Evolutionary conservation across 2,329 filamentous ascomycete genomes (phyloP), one percentile per base, ranked within the genome.

Genomic region (Claviceps paspali): DNA sequence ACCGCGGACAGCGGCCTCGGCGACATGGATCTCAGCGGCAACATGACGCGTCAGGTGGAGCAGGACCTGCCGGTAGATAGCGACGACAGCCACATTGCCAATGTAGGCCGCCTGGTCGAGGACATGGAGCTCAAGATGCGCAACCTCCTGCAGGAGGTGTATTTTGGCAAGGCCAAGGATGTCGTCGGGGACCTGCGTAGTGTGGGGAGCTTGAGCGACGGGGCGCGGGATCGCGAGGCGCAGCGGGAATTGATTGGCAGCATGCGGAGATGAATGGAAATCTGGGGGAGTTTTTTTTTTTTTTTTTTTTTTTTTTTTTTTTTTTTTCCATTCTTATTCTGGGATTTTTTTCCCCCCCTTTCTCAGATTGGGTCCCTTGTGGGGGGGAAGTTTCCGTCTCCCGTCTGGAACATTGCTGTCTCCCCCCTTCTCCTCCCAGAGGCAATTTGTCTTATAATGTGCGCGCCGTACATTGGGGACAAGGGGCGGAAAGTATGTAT

Each of bases 61-160:
- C 76, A 82, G 53, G 87, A 96, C 60, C 68, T 94, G 55, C 76
- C 83, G 7, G 83, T 95, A 27, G 85, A 93, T 49, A 81, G 79
- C 51, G 88, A 96, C 60, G 80, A 82, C 48, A 85, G 82, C 58
- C 91, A 98, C 66, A 91, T 98, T 50, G 83, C 82, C 50, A 98
- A 98, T 61, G 84, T 96, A 42, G 91, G 91, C 40, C 73, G 79
- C 45, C 70, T 98, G 54, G 87, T 98, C 36, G 91, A 98, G 68
- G 91, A 98, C 60, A 96, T 98, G 91, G 91, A 98, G 65, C 76
- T 95, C 57, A 94, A 95, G 71, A 96, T 98, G 91, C 76, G 91
- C 47, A 98, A 98, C 61, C 61, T 96, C 60, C 66, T 98, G 57
- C 88, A 98, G 68, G 91, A 98, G 63, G 91, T 98, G 35, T 98